Base-by-base conservation (phyloP, 164 flowering plant genomes). In the Platanus orientalis region DNA sequence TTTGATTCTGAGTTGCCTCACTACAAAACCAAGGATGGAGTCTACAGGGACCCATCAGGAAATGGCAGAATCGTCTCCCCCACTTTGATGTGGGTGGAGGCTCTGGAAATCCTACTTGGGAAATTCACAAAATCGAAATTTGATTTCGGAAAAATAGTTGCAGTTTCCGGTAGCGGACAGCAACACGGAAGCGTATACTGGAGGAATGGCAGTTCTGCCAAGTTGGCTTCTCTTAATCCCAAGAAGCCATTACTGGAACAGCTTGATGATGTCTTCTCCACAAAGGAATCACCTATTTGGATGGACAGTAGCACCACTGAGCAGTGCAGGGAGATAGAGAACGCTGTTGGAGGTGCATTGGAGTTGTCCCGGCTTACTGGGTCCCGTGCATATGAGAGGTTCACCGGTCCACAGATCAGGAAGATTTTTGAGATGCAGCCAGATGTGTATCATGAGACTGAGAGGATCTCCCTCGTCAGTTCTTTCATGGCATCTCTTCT, bases 181-280 rank as follows among this genome's bases (percentile, higher is more conserved):
- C 99, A 95, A 61, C 97, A 95, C 63, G 97, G 99, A 7, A 95
- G 99, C 67, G 97, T 95, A 6, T 95, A 89, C 63, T 95, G 99
- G 97, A 91, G 85, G 71, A 84, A 65, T 9, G 96, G 96, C 0
- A 78, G 89, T 76, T 78, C 72, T 11, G 60, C 48, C 1, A 73
- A 73, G 27, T 68, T 91, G 47, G 79, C 83, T 5, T 78, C 87
- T 25, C 73, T 95, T 78, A 84, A 92, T 72, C 67, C 92, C 1
- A 70, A 68, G 28, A 81, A 83, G 66, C 57, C 66, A 17, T 59
- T 95, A 42, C 71, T 78, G 57, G 90, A 76, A 60, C 97, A 92
- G 68, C 68, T 95, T 30, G 62, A 66, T 7, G 75, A 79, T 73
- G 94, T 81, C 19, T 89, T 95, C 71, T 89, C 97, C 0, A 73